Base-by-base conservation (phyloP, 768 basidiomycete genomes). In the Leucogyrophana mollusca region DNA sequence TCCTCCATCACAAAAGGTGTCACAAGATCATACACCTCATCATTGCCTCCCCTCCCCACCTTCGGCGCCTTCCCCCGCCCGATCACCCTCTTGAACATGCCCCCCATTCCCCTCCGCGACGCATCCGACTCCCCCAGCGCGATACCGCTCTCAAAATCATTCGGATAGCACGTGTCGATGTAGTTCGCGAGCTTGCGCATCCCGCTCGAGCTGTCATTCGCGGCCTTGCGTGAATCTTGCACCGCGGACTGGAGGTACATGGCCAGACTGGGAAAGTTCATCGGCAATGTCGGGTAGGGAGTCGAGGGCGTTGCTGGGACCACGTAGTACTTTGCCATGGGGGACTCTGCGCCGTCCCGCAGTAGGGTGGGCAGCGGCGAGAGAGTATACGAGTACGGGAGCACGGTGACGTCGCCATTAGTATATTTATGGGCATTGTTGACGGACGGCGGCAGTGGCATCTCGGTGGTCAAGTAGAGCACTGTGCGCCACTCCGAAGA, bases 1-100 rank as follows among this genome's bases (percentile, higher is more conserved):
- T 88, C 85, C 47, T 88, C 84, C 14, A 84, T 67, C 14, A 88
- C 78, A 64, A 91, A 91, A 1, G 89, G 89, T 13, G 89, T 91
- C 45, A 91, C 87, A 9, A 90, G 74, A 34, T 89, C 85, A 51
- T 85, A 91, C 8, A 82, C 85, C 48, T 90, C 87, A 54, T 87
- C 86, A 57, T 91, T 91, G 35, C 76, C 73, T 39, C 77, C 73
- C 4, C 77, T 70, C 24, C 66, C 72, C 56, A 71, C 75, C 56
- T 67, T 77, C 17, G 64, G 66, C 20, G 67, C 61, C 54, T 68
- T 78, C 45, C 69, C 50, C 70, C 73, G 55, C 66, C 81, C 57
- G 18, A 87, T 82, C 13, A 87, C 75, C 34, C 80, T 77, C 62
- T 79, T 81, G 55, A 86, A 72, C 51, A 82, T 69, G 33, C 75